Evolutionary conservation across 805 yeast genomes (phyloP).

Genomic region (Helenozyma baotianmanensis): DNA sequence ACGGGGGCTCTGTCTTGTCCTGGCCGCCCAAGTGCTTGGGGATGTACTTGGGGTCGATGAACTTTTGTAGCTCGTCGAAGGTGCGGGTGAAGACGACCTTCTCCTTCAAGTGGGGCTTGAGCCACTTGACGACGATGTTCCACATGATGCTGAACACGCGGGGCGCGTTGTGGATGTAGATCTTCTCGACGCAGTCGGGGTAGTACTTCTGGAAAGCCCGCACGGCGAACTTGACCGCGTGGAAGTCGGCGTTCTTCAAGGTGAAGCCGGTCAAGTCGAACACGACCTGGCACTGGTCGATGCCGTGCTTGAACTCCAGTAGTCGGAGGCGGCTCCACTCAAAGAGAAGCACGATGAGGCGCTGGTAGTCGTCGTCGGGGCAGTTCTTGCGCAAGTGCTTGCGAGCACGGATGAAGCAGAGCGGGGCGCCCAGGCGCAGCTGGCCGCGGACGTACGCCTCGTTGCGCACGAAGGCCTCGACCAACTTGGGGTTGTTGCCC

Average conservation of each 20-base stretch:
- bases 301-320: constrained; percentile 5
- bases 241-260: constrained; percentile 11
- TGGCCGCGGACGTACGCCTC: constrained; percentile 6
- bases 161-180: constrained; percentile 13
- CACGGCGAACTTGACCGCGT: constrained; percentile 8
- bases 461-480: constrained; percentile 5
- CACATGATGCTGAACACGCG: constrained; percentile 7
- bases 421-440: constrained; percentile 5
- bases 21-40: constrained; percentile 12
- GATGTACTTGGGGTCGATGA: constrained; percentile 6
- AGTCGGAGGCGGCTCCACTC: constrained; percentile 9
- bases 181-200: constrained; percentile 9
- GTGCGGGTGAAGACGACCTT: constrained; percentile 7
- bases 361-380: constrained; percentile 6
- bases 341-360: constrained; percentile 3
- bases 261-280: constrained; percentile 11
- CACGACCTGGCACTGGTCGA: constrained; percentile 8
- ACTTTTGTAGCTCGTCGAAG: constrained; percentile 3
- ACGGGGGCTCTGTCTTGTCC: constrained; percentile 5
- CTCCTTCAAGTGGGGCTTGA: constrained; percentile 7
- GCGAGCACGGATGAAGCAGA: constrained; percentile 3
- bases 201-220: constrained; percentile 6
- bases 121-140: constrained; percentile 11
- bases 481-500: constrained; percentile 1
- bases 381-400: constrained; percentile 8